Conservation (phyloP, 2,329 filamentous ascomycete genomes). For the Dryadomyces quercus-mongolicae region DNA sequence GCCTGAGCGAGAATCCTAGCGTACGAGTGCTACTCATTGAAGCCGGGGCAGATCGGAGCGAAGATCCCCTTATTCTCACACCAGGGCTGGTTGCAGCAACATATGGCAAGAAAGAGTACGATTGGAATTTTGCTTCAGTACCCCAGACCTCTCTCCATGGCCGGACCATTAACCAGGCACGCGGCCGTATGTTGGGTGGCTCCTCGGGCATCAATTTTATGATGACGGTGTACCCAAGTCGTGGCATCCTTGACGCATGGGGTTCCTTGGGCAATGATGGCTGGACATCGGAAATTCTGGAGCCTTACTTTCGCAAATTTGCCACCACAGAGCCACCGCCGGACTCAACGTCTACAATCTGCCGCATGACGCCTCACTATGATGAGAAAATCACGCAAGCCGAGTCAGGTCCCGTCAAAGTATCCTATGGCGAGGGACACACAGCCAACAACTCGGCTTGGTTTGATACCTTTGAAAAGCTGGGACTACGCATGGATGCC, state of each 20-base stretch:
- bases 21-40: constrained; percentile 25
- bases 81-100: constrained; percentile 22
- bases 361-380: constrained; percentile 20
- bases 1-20: constrained; percentile 23
- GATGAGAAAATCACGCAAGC: constrained; percentile 10
- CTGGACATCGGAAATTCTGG: constrained; percentile 38
- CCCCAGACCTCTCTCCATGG: constrained; percentile 20
- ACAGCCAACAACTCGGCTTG: constrained; percentile 21
- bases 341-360: constrained; percentile 15
- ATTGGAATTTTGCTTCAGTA: constrained; percentile 26
- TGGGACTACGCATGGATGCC: constrained; percentile 20
- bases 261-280: constrained; percentile 42
- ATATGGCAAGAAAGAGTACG: constrained; percentile 24
- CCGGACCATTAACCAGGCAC: constrained; percentile 19
- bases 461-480: constrained; percentile 22
- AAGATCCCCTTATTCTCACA: constrained; percentile 15
- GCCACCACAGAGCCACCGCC: constrained; percentile 19
- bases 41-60: constrained; percentile 11
- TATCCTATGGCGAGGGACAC: constrained; percentile 24
- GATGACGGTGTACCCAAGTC: constrained; percentile 35
- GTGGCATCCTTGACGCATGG: constrained; percentile 44
- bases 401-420: constrained; percentile 22
- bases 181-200: constrained; percentile 43
- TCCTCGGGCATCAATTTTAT: constrained; percentile 49
- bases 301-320: constrained; percentile 23